Evolutionary conservation across 2,329 filamentous ascomycete species (phyloP), one percentile per base, ranked within the genome.

Genomic region (Penicillium corylophilum): DNA sequence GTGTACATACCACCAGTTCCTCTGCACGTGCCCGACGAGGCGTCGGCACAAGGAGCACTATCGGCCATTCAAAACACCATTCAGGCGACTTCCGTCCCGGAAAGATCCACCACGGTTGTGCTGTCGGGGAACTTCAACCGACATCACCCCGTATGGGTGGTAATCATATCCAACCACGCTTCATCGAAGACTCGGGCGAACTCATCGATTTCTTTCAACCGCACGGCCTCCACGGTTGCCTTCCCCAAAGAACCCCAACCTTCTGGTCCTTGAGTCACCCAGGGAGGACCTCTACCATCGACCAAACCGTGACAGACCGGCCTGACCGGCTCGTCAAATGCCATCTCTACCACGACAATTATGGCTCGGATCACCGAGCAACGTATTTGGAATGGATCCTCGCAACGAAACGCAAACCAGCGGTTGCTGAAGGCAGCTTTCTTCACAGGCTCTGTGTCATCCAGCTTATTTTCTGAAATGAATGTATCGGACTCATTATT

Each of bases 1-100:
- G 47, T 59, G 9, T 60, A 60, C 36, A 54, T 57, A 16, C 33
- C 33, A 18, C 33, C 33, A 5, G 15, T 36, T 3, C 13, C 33
- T 3, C 15, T 36, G 9, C 13, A 36, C 33, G 15, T n/a, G 33
- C 13, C 33, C 16, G 33, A 36, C 15, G 13, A 36, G 9, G 33
- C 5, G 5, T 36, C 16, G 12, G 15, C 4, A 36, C 6, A n/a
- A 36, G 33, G 9, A n/a, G 9, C 15, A 13, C 33, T 36, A 10
- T 36, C 9, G 9, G 33, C 33, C 5, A 36, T 36, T 16, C 8
- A 36, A 16, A 9, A 36, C 33, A 36, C 8, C 6, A 36, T 36
- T 18, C 13, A 16, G 16, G 9, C 13, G 28, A 29, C 8, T 29
- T 29, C 28, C 28, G 9, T 29, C 28, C 12, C 28, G 12, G 28